Conservation (phyloP, 306 rosid genomes). For the Carpinus fangiana region DNA sequence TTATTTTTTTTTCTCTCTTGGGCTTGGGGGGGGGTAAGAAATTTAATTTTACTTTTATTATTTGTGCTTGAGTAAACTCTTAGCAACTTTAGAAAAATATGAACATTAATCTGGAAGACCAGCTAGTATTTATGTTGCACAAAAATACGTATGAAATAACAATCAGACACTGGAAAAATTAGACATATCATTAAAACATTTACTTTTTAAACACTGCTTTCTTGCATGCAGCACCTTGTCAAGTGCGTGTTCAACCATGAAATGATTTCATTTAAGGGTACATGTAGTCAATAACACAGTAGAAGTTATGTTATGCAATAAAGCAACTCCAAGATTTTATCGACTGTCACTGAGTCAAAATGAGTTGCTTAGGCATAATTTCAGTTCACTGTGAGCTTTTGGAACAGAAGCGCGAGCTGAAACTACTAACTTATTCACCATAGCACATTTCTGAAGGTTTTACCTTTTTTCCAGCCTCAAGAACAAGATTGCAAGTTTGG, state of each 20-base stretch:
- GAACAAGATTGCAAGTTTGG: slow-evolving; percentile 56
- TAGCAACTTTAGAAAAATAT: slow-evolving; percentile 9
- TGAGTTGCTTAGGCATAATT: slow-evolving; percentile 1
- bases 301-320: not conserved
- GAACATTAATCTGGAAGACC: not conserved
- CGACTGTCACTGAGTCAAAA: not conserved
- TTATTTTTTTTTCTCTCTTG: too few relatives aligned
- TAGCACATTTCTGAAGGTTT: slow-evolving; percentile 15
- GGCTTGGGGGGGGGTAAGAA: not conserved
- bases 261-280: not conserved
- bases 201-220: not conserved
- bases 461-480: slow-evolving; percentile 52
- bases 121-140: not conserved
- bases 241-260: not conserved
- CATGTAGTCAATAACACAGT: not conserved
- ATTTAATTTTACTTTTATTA: not conserved
- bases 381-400: not conserved
- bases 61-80: not conserved
- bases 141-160: not conserved
- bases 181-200: not conserved
- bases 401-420: slow-evolving; percentile 16
- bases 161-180: not conserved
- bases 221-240: not conserved
- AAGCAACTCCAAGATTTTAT: not conserved
- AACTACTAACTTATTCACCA: slow-evolving; percentile 1